A percentile compares a stretch with the other conserved stretches of the same genome.
Evolutionary conservation across 495 filamentous ascomycete species (phyloP).

Genomic region (Neohortaea acidophila): DNA sequence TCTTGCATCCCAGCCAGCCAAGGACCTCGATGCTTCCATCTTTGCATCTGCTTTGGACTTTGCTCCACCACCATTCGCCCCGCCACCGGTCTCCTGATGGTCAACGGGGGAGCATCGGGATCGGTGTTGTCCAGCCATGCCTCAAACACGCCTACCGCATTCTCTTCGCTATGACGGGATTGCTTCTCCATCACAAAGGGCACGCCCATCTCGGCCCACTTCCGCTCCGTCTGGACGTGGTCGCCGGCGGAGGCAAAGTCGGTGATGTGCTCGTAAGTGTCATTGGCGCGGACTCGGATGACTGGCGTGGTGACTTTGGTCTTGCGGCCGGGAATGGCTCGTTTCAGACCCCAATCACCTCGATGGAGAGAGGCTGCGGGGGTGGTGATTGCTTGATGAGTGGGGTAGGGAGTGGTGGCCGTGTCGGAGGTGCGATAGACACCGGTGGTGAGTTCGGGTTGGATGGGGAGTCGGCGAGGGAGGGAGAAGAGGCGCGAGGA

Average conservation of each 20-base stretch:
- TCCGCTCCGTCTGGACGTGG: constrained; percentile 63
- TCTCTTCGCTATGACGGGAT: not conserved
- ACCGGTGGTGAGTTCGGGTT: constrained; percentile 27
- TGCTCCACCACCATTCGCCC: not conserved
- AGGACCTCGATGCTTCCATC: constrained; percentile 69
- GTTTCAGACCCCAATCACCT: constrained; percentile 93
- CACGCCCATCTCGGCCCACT: constrained; percentile 70
- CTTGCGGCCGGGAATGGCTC: constrained; percentile 58
- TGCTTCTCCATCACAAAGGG: constrained; percentile 28
- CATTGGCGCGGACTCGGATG: constrained; percentile 54
- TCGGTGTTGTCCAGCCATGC: constrained; percentile 36
- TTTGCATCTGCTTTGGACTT: constrained; percentile 12
- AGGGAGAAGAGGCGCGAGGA: constrained; percentile 51
- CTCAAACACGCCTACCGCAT: constrained; percentile 40
- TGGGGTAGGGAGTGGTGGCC: constrained; percentile 65
- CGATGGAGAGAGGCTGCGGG: constrained; percentile 52
- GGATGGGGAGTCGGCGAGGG: constrained; percentile 38
- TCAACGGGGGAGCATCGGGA: constrained; percentile 18
- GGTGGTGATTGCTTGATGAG: constrained; percentile 69
- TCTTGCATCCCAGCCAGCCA: constrained; percentile 64
- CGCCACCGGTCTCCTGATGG: not conserved
- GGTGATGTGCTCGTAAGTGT: constrained; percentile 83
- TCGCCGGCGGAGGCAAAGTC: constrained; percentile 76
- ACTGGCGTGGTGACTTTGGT: constrained; percentile 58
- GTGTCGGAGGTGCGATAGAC: constrained; percentile 33